These are phyloP conservation scores for Intubia oerlemansii DNA, from an alignment of 2,329 filamentous ascomycete species.

Conservation along the genomic window DNA sequence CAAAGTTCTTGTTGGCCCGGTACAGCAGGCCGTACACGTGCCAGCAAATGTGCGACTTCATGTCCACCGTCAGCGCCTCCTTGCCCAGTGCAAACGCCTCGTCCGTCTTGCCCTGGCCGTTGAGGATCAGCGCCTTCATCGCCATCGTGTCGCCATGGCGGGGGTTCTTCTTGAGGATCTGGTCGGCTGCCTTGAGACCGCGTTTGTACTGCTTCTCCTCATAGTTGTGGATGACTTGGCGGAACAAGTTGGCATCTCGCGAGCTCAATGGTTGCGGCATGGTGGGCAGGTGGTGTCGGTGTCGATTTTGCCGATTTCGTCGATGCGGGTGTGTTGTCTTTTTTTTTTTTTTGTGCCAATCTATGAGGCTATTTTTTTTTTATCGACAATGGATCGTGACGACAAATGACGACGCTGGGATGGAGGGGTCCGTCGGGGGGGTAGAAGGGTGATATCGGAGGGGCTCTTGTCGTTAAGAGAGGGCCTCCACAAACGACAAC, in stretches of 20 bases:
- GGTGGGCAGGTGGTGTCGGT: conserved; percentile 10
- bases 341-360: conserved; percentile 1
- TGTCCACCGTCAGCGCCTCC: conserved; percentile 78
- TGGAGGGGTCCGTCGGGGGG: too few species aligned
- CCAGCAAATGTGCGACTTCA: conserved; percentile 99
- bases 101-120: conserved; percentile 74
- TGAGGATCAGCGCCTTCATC: conserved; percentile 97
- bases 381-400: too few species aligned
- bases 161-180: conserved; percentile 85
- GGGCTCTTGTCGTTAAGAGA: too few species aligned
- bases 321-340: conserved; percentile 3
- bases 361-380: not conserved
- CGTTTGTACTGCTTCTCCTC: conserved; percentile 96
- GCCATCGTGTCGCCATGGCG: conserved; percentile 96
- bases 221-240: conserved; percentile 85
- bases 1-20: conserved; percentile 87
- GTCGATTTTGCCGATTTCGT: too few species aligned
- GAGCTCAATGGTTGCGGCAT: conserved; percentile 58
- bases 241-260: conserved; percentile 88
- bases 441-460: too few species aligned
- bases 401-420: too few species aligned
- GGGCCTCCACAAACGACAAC: too few species aligned
- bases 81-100: conserved; percentile 91
- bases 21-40: conserved; percentile 95
- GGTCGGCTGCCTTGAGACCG: conserved; percentile 84